Evolutionary conservation across 139 green algal genomes (phyloP), one percentile per base, ranked within the genome.

Genomic region (Spirogloea muscicola): DNA sequence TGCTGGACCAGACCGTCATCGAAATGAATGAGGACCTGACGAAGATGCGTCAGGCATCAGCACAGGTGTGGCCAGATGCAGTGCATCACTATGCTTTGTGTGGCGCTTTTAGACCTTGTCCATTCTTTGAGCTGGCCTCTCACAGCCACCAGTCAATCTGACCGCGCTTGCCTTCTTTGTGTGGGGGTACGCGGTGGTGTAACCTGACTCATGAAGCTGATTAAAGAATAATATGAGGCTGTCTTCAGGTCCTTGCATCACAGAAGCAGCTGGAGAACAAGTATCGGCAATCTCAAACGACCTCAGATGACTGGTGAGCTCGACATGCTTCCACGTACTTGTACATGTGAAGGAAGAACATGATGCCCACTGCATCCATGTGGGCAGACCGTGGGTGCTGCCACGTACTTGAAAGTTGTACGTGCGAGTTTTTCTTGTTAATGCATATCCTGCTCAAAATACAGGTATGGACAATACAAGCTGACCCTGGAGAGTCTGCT

Each of bases 11-110:
- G 84, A 91, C 95, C 0, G 95, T 99, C 37, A 84, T 85, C 31
- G 95, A 99, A 71, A 98, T 99, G 93, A 90, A 98, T 84, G 83
- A 86, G 52, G 95, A 99, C 73, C 86, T 99, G 9, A 93, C 97
- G 66, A 96, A 95, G 76, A 92, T 99, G 89, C 85, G 95, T 5
- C 95, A 99, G 76, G 93, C 93, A 7, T 90, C 92, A 39, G 95
- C 95, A 1, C 90, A 96, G 88, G 69, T 77, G 36, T 34, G 6
- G 39, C 31, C 29, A 29, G n/a, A n/a, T n/a, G n/a, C n/a, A n/a
- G n/a, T 89, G 93, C 69, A 27, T 79, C 3, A 5, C 10, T 49
- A 49, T n/a, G 44, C 43, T n/a, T 73, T 61, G 31, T 21, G 21
- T 55, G n/a, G n/a, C n/a, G n/a, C n/a, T n/a, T n/a, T n/a, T n/a